Percentiles rank a stretch among this genome's conserved stretches.
These are phyloP conservation scores for Coemansia sp. DNA, from an alignment of 192 early-diverging fungal genomes.

Conservation along the genomic window DNA sequence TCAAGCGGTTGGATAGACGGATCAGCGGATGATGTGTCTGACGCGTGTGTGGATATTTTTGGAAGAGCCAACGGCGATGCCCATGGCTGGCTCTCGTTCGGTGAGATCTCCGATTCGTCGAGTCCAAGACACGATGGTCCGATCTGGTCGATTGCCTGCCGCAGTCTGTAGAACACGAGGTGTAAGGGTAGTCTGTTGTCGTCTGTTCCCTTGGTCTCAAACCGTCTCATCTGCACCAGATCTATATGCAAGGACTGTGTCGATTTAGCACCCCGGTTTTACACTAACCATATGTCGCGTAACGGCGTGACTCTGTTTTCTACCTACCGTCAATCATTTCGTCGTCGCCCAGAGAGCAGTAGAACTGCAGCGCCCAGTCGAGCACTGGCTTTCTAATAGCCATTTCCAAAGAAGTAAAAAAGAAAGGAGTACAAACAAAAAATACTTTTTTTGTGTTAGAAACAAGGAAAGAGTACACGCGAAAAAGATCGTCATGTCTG, in stretches of 20 bases:
- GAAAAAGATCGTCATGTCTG: no score
- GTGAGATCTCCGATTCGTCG: conserved; percentile 14
- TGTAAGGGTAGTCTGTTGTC: conserved; percentile 11
- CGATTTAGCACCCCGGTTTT: no score
- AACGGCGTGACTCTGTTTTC: neutral
- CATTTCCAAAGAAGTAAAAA: conserved; percentile 5
- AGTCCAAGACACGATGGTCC: conserved; percentile 30
- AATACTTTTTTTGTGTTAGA: neutral
- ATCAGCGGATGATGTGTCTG: neutral
- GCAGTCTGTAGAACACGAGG: conserved; percentile 22
- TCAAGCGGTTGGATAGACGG: neutral
- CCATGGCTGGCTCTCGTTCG: conserved; percentile 26
- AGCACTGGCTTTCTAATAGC: conserved; percentile 9
- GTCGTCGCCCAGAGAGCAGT: conserved; percentile 30
- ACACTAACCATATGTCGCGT: no score
- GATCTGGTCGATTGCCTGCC: conserved; percentile 7
- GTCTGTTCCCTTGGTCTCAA: conserved; percentile 1
- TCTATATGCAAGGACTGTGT: conserved; percentile 1
- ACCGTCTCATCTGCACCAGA: conserved; percentile 18
- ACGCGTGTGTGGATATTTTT: conserved; percentile 6
- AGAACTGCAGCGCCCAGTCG: conserved; percentile 43
- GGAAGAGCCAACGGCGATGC: conserved; percentile 33
- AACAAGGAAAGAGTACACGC: neutral
- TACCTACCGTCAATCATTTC: conserved; percentile 20
- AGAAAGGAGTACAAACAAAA: neutral